Evolutionary conservation across 306 rosid genomes (phyloP), one percentile per base, ranked within the genome.

Genomic region (Medicago lupulina): DNA sequence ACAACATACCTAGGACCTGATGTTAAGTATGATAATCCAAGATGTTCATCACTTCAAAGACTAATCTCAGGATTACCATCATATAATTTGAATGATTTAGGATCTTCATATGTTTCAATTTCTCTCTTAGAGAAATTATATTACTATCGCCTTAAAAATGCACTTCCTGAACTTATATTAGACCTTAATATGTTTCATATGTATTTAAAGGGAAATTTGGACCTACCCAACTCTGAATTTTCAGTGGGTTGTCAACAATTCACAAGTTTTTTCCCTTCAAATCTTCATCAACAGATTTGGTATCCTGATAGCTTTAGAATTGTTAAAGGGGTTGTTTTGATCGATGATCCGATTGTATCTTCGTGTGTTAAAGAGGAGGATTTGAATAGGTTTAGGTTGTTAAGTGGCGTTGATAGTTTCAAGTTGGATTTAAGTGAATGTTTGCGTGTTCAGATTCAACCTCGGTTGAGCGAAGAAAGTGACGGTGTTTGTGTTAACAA

Each of bases 231-330:
- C 36, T 67, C 79, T 12, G 81, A 43, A 54, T 80, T 67, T 18
- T 57, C 21, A 0, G 70, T 67, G 73, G 84, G 83, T 28, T 40
- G 74, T 62, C 17, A 47, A 70, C 92, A 91, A 83, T 91, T 91
- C 85, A 88, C 88, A 1, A 76, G 75, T 43, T 21, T 91, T 70
- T 89, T 87, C 59, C 94, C 97, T 80, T 78, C 77, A 80, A 74
- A 74, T 78, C 88, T 89, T 76, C 94, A 91, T 78, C 67, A 58
- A 57, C 97, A 91, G 85, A 84, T 83, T 75, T 89, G 94, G 97
- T 84, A 75, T 57, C 94, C 89, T 6, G 81, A 85, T 21, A 87
- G 87, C 83, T 91, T 91, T 64, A 89, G 89, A 73, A 47, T 87
- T 76, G 62, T 89, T 34, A 91, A 81, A 81, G 94, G 94, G 21